These are phyloP conservation scores for Scutellaria minor DNA, from an alignment of 257 asterid species.

Conservation along the genomic window DNA sequence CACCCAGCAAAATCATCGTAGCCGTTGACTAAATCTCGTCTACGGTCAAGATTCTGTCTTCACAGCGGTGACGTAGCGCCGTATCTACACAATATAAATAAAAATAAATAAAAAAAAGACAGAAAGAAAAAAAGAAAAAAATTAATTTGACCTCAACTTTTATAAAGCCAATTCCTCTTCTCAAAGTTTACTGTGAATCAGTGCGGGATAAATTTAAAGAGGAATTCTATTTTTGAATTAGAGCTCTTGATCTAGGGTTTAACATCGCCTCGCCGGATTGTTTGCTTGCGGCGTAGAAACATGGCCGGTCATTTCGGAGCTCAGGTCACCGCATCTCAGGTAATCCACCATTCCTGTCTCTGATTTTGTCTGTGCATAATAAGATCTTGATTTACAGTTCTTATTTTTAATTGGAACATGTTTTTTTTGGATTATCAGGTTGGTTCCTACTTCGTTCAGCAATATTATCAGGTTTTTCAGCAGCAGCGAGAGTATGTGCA, in stretches of 20 bases:
- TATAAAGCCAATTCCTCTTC: conserved; percentile 22
- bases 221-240: conserved; percentile 7
- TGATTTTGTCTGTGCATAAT: background rate
- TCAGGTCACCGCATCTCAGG: conserved; percentile 64
- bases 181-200: background rate
- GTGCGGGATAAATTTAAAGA: conserved; percentile 30
- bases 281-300: conserved; percentile 24
- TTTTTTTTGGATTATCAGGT: conserved; percentile 47
- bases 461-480: conserved; percentile 76
- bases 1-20: conserved; percentile 16
- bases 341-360: conserved; percentile 14
- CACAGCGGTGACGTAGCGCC: conserved; percentile 35
- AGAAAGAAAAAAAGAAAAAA: background rate
- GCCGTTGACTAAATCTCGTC: conserved; percentile 29
- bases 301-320: conserved; percentile 56
- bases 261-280: conserved; percentile 32
- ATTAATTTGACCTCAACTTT: conserved; percentile 11
- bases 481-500: conserved; percentile 66
- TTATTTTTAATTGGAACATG: background rate
- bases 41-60: conserved; percentile 30
- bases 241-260: conserved; percentile 50
- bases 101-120: too few species aligned
- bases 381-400: background rate
- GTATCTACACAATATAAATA: conserved; percentile 23
- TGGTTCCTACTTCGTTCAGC: conserved; percentile 86